These are phyloP conservation scores for Pisolithus microcarpus DNA, from an alignment of 768 basidiomycete genomes.

Conservation along the genomic window DNA sequence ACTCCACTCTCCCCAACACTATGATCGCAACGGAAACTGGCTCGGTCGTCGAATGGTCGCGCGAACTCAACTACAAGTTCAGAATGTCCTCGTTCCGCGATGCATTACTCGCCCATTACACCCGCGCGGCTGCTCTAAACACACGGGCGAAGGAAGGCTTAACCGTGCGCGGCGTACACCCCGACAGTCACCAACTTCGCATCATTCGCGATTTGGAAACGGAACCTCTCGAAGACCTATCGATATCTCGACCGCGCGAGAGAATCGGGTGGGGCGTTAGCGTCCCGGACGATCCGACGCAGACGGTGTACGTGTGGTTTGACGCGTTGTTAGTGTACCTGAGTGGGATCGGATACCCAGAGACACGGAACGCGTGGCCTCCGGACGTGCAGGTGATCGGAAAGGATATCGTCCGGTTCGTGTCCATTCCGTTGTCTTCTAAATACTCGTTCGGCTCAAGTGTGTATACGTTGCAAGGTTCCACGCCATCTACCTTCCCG, in stretches of 20 bases:
- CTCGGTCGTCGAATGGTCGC: conserved; percentile 69
- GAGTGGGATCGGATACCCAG: conserved; percentile 63
- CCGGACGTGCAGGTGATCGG: conserved; percentile 81
- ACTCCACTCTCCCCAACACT: conserved; percentile 15
- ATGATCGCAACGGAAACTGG: conserved; percentile 68
- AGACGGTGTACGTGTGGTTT: conserved; percentile 94
- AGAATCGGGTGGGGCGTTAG: conserved; percentile 80
- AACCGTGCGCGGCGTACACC: conserved; percentile 39
- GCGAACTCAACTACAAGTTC: conserved; percentile 89
- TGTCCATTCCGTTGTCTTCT: neutral
- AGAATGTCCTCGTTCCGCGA: conserved; percentile 61
- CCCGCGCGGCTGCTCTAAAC: conserved; percentile 16
- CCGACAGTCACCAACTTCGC: conserved; percentile 47
- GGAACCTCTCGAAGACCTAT: conserved; percentile 59
- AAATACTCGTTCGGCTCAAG: neutral
- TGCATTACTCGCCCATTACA: conserved; percentile 46
- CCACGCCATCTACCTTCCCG: conserved; percentile 84
- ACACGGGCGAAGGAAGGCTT: conserved; percentile 7
- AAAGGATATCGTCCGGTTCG: conserved; percentile 79
- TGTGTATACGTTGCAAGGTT: conserved; percentile 42
- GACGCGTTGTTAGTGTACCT: conserved; percentile 84
- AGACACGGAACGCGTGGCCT: conserved; percentile 50
- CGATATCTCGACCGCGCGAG: conserved; percentile 71
- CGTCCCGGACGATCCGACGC: conserved; percentile 70
- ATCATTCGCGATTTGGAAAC: conserved; percentile 40